Percentiles rank a stretch among this genome's conserved stretches.
Conservation (phyloP, 257 asterid species). For the Voacanga thouarsii region DNA sequence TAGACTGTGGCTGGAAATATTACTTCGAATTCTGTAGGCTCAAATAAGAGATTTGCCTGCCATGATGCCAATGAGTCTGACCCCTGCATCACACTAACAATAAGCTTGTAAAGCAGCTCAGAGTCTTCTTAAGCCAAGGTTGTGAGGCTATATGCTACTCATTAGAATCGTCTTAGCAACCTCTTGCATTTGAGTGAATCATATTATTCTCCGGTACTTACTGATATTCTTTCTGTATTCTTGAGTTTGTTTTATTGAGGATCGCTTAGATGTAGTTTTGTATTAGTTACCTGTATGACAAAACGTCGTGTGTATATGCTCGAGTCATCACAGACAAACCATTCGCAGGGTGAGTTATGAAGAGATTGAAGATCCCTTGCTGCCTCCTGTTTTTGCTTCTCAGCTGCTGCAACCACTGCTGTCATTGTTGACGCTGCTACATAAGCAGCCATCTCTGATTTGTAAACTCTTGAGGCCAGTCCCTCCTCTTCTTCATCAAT, state of each 20-base stretch:
- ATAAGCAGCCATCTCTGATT: slow-evolving; percentile 67
- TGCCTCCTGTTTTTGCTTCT: slow-evolving; percentile 65
- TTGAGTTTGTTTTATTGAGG: neutral
- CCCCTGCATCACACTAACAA: slow-evolving; percentile 47
- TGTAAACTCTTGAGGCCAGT: slow-evolving; percentile 21
- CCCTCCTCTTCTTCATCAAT: slow-evolving; percentile 28
- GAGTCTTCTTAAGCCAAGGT: neutral
- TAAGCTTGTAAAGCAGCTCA: slow-evolving; percentile 11
- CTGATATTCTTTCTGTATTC: no score
- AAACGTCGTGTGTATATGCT: slow-evolving; percentile 66
- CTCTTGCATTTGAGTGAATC: neutral
- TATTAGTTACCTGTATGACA: slow-evolving; percentile 63
- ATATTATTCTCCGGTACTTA: neutral
- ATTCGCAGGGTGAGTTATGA: slow-evolving; percentile 80
- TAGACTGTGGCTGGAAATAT: slow-evolving; percentile 5
- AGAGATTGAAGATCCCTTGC: slow-evolving; percentile 84
- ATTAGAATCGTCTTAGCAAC: neutral
- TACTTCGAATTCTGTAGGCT: slow-evolving; percentile 82
- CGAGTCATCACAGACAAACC: slow-evolving; percentile 82
- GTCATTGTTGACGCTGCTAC: slow-evolving; percentile 86
- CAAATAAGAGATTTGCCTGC: slow-evolving; percentile 90
- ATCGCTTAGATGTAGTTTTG: no score
- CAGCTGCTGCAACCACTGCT: slow-evolving; percentile 81
- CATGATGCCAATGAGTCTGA: slow-evolving; percentile 87
- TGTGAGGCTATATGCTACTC: neutral